These are phyloP conservation scores for Beauveria caledonica DNA, from an alignment of 2,329 filamentous ascomycete genomes.

Conservation along the genomic window DNA sequence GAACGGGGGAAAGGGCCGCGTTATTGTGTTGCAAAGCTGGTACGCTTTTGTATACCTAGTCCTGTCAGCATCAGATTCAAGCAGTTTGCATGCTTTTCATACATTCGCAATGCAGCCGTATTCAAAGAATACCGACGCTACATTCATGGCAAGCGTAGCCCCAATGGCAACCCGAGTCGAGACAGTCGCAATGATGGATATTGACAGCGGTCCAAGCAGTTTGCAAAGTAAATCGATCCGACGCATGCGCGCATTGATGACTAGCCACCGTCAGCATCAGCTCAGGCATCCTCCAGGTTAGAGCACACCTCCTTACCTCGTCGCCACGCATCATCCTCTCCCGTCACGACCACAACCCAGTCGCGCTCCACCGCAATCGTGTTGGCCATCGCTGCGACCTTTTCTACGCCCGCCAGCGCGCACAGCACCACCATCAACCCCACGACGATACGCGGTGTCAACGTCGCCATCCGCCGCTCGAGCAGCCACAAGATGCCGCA, in stretches of 20 bases:
- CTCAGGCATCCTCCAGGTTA: slow-evolving; percentile 14
- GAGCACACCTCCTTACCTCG: slow-evolving; percentile 27
- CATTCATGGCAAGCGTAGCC: slow-evolving; percentile 41
- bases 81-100: not conserved
- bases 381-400: not conserved
- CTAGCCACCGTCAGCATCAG: slow-evolving; percentile 19
- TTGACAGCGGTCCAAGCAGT: slow-evolving; percentile 46
- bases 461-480: slow-evolving; percentile 9
- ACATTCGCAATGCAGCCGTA: slow-evolving; percentile 4
- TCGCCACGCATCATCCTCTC: not conserved
- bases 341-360: slow-evolving; percentile 4
- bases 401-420: slow-evolving; percentile 18
- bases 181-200: slow-evolving; percentile 41
- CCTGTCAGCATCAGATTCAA: not conserved
- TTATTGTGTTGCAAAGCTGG: slow-evolving; percentile 13
- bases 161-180: slow-evolving; percentile 42
- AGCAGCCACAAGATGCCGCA: slow-evolving; percentile 38
- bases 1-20: not conserved
- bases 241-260: slow-evolving; percentile 52
- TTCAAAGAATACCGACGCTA: not conserved
- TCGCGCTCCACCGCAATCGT: slow-evolving; percentile 4
- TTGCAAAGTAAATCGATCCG: slow-evolving; percentile 55
- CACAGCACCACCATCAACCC: slow-evolving; percentile 23
- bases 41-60: slow-evolving; percentile 19
- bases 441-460: not conserved